These are phyloP conservation scores for Monilinia fructicola DNA, from an alignment of 2,329 filamentous ascomycete genomes.

Conservation along the genomic window DNA sequence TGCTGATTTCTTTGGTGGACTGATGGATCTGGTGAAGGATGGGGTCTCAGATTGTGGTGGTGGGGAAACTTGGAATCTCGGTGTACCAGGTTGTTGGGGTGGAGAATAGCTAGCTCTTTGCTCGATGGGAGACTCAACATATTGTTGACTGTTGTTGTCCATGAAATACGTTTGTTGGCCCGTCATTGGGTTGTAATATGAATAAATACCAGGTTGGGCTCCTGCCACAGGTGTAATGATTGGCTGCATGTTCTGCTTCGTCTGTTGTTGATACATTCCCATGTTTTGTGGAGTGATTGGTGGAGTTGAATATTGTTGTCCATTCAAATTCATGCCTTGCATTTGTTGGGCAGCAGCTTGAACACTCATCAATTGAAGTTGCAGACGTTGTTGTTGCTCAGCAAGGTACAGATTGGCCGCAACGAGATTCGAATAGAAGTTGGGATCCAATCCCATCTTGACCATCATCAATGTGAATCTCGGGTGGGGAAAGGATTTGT, in stretches of 20 bases:
- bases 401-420: slow-evolving; percentile 90
- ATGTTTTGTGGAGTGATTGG: slow-evolving; percentile 52
- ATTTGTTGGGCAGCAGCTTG: slow-evolving; percentile 83
- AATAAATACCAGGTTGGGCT: slow-evolving; percentile 73
- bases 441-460: slow-evolving; percentile 80
- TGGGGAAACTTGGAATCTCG: slow-evolving; percentile 79
- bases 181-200: slow-evolving; percentile 81
- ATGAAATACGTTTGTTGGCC: slow-evolving; percentile 77
- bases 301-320: slow-evolving; percentile 51
- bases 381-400: slow-evolving; percentile 90
- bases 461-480: slow-evolving; percentile 69
- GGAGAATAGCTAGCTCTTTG: slow-evolving; percentile 46
- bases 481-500: slow-evolving; percentile 81
- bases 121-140: slow-evolving; percentile 43
- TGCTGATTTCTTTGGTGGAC: slow-evolving; percentile 64
- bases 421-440: slow-evolving; percentile 82
- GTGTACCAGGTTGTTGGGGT: slow-evolving; percentile 57
- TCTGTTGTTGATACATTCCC: slow-evolving; percentile 51
- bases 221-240: slow-evolving; percentile 52
- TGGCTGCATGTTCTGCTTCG: slow-evolving; percentile 44
- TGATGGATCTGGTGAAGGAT: slow-evolving; percentile 59
- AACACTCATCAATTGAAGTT: slow-evolving; percentile 85
- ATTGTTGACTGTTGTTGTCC: slow-evolving; percentile 48
- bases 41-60: slow-evolving; percentile 60
- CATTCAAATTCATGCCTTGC: slow-evolving; percentile 71